These are phyloP conservation scores for Aspergillus pseudonomiae DNA, from an alignment of 2,329 filamentous ascomycete genomes.

Conservation along the genomic window DNA sequence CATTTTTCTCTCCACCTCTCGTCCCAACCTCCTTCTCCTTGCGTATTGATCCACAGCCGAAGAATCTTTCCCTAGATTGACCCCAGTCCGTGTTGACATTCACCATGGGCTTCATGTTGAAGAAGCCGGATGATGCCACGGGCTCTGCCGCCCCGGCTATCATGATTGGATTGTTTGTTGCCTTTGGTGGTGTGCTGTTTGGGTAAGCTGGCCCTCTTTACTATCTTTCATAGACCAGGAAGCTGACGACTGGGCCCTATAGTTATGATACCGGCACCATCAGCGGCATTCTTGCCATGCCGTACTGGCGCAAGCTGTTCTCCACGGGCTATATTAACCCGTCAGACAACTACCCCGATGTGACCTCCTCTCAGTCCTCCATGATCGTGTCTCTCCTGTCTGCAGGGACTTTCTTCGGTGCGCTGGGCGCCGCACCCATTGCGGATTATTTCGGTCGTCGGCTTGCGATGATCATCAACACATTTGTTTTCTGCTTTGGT, in stretches of 20 bases:
- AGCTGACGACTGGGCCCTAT: not conserved
- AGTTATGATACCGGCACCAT: conserved; percentile 60
- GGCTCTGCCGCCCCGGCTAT: conserved; percentile 54
- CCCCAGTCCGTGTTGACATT: not conserved
- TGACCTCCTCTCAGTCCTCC: conserved; percentile 58
- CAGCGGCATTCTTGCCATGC: conserved; percentile 55
- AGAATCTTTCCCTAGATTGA: not conserved
- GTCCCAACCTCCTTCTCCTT: not conserved
- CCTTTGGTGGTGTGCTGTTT: conserved; percentile 62
- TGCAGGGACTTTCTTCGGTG: conserved; percentile 73
- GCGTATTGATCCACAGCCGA: not conserved
- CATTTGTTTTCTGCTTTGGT: conserved; percentile 38
- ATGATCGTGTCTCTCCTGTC: conserved; percentile 75
- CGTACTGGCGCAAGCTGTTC: conserved; percentile 43
- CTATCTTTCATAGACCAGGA: conserved; percentile 1
- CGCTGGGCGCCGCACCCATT: conserved; percentile 68
- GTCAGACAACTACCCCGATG: conserved; percentile 44
- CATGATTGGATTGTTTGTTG: conserved; percentile 60
- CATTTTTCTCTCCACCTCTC: conserved; percentile 2
- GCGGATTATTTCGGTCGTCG: conserved; percentile 46
- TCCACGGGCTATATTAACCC: conserved; percentile 40
- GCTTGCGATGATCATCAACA: conserved; percentile 44
- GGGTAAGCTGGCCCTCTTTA: conserved; percentile 49
- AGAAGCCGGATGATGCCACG: conserved; percentile 49
- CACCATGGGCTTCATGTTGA: conserved; percentile 48